Percentiles rank a stretch among this genome's conserved stretches.
phyloP scores from a whole-genome alignment of 176 grass and related monocot species.

The Phragmites australis region DNA sequence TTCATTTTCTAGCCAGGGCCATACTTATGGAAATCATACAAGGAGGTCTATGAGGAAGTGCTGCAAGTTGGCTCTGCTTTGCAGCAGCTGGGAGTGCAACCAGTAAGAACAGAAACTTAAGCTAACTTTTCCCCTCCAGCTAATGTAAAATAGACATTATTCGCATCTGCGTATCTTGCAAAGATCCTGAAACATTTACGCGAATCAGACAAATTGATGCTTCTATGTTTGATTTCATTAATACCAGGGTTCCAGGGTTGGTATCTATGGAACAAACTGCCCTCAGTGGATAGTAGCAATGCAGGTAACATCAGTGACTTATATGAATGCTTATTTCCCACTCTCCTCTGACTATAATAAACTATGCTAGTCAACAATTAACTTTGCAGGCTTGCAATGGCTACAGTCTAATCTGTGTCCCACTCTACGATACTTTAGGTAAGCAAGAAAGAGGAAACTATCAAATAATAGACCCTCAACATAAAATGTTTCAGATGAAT shows the following conservation, averaged over 20 bases:
- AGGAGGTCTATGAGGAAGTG: slow-evolving; percentile 86
- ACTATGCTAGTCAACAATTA: slow-evolving; percentile 21
- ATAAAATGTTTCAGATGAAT: slow-evolving; percentile 24
- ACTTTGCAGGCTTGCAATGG: slow-evolving; percentile 89
- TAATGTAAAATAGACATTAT: slow-evolving; percentile 8
- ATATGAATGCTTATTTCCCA: neutral
- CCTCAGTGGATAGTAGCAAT: slow-evolving; percentile 91
- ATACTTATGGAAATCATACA: slow-evolving; percentile 95
- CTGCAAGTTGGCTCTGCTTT: slow-evolving; percentile 77
- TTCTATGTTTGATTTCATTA: slow-evolving; percentile 20
- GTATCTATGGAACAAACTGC: slow-evolving; percentile 91
- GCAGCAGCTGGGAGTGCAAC: slow-evolving; percentile 56
- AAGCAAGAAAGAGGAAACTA: slow-evolving; percentile 18
- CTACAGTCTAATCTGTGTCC: slow-evolving; percentile 78
- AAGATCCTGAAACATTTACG: slow-evolving; percentile 7
- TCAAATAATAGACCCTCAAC: neutral
- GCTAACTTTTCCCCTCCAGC: neutral
- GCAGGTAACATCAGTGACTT: slow-evolving; percentile 54
- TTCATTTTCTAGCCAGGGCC: slow-evolving; percentile 58
- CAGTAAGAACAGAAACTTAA: slow-evolving; percentile 48
- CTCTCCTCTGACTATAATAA: slow-evolving; percentile 29
- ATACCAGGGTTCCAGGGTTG: slow-evolving; percentile 67
- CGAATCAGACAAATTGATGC: slow-evolving; percentile 3
- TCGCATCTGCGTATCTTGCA: slow-evolving; percentile 11
- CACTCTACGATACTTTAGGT: slow-evolving; percentile 95